phyloP scores from a whole-genome alignment of 768 basidiomycete species.

The Sistotremastrum niveocremeum region DNA sequence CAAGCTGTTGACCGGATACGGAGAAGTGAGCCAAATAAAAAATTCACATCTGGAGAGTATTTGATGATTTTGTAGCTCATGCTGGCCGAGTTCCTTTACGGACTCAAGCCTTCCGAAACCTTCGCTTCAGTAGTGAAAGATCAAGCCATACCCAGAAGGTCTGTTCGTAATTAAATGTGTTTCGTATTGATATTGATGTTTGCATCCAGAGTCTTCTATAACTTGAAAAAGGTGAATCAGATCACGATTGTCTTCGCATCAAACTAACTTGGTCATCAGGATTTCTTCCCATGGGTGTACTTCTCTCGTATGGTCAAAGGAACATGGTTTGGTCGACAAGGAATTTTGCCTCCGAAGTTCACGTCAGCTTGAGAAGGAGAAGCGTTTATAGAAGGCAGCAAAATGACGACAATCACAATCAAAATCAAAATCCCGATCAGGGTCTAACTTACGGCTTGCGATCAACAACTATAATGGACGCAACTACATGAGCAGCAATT shows the following conservation, averaged over 20 bases:
- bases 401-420: no score
- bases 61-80: constrained; percentile 22
- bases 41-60: background rate
- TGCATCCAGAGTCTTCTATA: constrained; percentile 54
- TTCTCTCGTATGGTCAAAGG: constrained; percentile 26
- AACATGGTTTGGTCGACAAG: constrained; percentile 35
- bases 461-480: background rate
- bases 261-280: constrained; percentile 17
- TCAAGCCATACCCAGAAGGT: constrained; percentile 68
- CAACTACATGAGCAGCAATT: background rate
- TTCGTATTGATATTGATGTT: background rate
- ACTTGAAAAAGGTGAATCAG: constrained; percentile 61
- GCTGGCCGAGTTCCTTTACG: constrained; percentile 93
- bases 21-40: constrained; percentile 28
- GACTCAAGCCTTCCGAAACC: constrained; percentile 73
- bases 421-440: no score
- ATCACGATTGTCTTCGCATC: background rate
- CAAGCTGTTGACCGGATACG: constrained; percentile 70
- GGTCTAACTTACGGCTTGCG: no score
- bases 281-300: constrained; percentile 63
- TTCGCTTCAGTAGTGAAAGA: constrained; percentile 58
- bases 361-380: constrained; percentile 3
- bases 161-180: constrained; percentile 11
- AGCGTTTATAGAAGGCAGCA: background rate
- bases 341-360: constrained; percentile 27